A percentile compares a stretch with the other conserved stretches of the same genome.
phyloP scores from a whole-genome alignment of 139 green algal genomes.

The Chlorella sp. region DNA sequence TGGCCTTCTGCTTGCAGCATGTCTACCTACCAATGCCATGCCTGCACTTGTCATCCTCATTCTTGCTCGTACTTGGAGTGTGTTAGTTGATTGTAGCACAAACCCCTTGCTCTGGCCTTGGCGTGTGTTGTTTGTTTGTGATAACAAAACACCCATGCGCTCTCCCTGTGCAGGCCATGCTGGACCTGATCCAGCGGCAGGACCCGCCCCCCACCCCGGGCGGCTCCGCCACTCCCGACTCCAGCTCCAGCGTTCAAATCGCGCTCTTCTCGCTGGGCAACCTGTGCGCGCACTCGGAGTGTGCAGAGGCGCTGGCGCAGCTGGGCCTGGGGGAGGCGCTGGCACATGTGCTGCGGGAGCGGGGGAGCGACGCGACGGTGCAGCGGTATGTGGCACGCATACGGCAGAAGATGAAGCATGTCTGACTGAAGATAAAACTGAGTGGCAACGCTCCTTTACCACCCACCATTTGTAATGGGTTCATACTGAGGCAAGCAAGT shows the following conservation, averaged over 20 bases:
- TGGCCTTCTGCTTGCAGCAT: no score
- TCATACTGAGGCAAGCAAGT: no score
- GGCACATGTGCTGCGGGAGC: slow-evolving; percentile 34
- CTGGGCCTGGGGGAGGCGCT: slow-evolving; percentile 61
- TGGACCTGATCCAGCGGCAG: slow-evolving; percentile 52
- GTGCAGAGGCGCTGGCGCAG: slow-evolving; percentile 51
- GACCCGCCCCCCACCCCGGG: slow-evolving; percentile 10
- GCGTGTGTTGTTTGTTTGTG: no score
- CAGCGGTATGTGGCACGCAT: slow-evolving; percentile 78
- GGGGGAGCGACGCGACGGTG: slow-evolving; percentile 51
- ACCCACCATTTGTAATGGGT: no score
- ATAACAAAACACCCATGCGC: not conserved
- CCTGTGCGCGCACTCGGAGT: slow-evolving; percentile 70
- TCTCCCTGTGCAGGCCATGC: slow-evolving; percentile 48
- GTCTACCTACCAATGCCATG: no score
- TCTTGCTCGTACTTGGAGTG: not conserved
- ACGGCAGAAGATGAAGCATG: slow-evolving; percentile 29
- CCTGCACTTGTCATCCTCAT: not conserved
- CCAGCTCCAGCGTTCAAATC: slow-evolving; percentile 78
- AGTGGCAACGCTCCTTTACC: no score
- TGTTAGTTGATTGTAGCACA: no score
- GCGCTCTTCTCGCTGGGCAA: slow-evolving; percentile 91
- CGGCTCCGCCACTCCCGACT: not conserved
- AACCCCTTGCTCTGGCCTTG: no score
- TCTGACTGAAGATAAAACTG: no score